These are phyloP conservation scores for Fusarium sp. DNA, from an alignment of 2,329 filamentous ascomycete genomes.

Conservation along the genomic window DNA sequence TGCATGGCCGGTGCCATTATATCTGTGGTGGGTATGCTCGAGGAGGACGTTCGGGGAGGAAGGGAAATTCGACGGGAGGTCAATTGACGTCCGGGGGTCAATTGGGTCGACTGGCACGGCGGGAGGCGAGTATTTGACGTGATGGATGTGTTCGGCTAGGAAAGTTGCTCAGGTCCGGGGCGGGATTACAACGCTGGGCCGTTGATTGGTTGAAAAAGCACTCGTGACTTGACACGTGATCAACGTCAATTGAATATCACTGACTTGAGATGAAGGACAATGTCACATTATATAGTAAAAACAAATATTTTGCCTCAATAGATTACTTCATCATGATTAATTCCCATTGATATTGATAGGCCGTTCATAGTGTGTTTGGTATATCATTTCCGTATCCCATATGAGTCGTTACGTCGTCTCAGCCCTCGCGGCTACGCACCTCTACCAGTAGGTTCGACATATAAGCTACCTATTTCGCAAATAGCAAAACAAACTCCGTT, in stretches of 20 bases:
- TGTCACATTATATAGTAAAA: neutral
- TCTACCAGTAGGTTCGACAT: conserved; percentile 31
- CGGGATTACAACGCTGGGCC: conserved; percentile 59
- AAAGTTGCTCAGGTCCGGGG: conserved; percentile 50
- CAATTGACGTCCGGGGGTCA: conserved; percentile 50
- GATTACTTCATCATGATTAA: neutral
- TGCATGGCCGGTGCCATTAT: conserved; percentile 55
- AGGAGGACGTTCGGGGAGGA: conserved; percentile 32
- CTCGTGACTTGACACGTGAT: conserved; percentile 54
- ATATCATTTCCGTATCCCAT: conserved; percentile 28
- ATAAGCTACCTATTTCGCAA: conserved; percentile 8
- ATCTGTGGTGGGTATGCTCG: conserved; percentile 12
- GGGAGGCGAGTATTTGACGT: conserved; percentile 50
- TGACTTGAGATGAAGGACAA: conserved; percentile 2
- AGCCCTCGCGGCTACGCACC: conserved; percentile 29
- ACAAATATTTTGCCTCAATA: neutral
- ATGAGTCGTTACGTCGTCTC: conserved; percentile 40
- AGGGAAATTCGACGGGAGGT: conserved; percentile 26
- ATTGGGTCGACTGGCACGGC: conserved; percentile 46
- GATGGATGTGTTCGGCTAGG: conserved; percentile 50
- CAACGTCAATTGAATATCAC: conserved; percentile 8
- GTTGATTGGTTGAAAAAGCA: conserved; percentile 53
- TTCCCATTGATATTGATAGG: neutral
- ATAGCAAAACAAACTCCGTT: conserved; percentile 33
- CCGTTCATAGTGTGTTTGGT: conserved; percentile 17